Conservation (phyloP, 2,329 filamentous ascomycete genomes). For the Rhexocercosporidium sp. region DNA sequence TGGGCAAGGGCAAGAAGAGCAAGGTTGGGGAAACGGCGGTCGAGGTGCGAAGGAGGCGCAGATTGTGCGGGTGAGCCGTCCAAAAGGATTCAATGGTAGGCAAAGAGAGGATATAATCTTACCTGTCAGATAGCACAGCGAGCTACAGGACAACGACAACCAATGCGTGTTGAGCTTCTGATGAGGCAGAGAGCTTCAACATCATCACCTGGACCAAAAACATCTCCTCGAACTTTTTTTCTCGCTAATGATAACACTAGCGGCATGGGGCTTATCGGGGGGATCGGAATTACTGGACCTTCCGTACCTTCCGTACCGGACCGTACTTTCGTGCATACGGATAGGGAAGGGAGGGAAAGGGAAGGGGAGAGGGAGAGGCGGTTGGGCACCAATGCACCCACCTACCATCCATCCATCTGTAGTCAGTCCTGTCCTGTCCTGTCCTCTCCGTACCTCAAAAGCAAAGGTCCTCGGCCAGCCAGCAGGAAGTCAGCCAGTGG, state of each 20-base stretch:
- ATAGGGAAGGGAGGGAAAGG: no score
- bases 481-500: no score
- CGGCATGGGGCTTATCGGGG: background rate
- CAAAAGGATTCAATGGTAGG: background rate
- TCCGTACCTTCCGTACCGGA: no score
- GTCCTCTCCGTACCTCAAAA: no score
- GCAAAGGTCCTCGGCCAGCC: background rate
- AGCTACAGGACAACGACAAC: no score
- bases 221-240: slow-evolving; percentile 26
- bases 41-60: background rate
- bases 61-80: background rate
- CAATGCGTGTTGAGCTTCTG: slow-evolving; percentile 9
- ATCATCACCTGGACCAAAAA: background rate
- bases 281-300: background rate
- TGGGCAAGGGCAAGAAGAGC: background rate
- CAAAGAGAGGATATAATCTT: background rate
- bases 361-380: no score
- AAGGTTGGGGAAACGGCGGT: background rate
- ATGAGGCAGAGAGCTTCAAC: background rate
- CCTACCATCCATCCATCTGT: no score
- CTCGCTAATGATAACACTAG: slow-evolving; percentile 24
- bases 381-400: slow-evolving; percentile 14
- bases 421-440: no score
- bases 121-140: slow-evolving; percentile 3
- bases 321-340: no score